Base-by-base conservation (phyloP, 2,329 filamentous ascomycete species). In the Ophioceras dolichostomum region DNA sequence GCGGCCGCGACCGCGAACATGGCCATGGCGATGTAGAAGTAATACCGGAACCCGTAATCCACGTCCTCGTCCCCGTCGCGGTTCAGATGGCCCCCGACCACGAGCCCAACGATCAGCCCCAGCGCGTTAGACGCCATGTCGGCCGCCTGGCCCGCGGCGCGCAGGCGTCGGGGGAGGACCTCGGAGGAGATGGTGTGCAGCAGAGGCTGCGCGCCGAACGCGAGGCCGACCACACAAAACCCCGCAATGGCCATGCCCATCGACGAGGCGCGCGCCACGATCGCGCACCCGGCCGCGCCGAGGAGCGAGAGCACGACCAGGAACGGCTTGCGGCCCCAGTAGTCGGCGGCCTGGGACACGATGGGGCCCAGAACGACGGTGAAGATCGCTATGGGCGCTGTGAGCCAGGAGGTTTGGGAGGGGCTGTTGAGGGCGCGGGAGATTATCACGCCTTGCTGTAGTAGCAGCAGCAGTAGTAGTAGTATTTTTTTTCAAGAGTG, bases 281-380 rank as follows among this genome's bases (percentile, higher is more conserved):
- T 43, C 16, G 62, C 41, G 7, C 45, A 54, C 2, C 60, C 60
- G 2, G 57, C 38, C 14, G 46, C 51, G 14, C 60, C 60, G 27
- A 51, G 48, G 10, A 51, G 20, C 2, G 51, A 59, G 9, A 55
- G 47, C 16, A 52, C 35, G 19, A 64, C 48, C n/a, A 65, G 51
- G 38, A 62, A 56, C 54, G 52, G 59, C 47, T 53, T 55, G 7
- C 60, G 53, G n/a, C 60, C 59, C 60, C 59, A 63, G 46, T 58
- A 60, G 43, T 64, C 60, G 16, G 58, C 54, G 0, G 56, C 60
- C 40, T 62, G 60, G 10, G 57, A 57, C 10, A 60, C 49, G 10
- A 57, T 53, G 16, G 56, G 58, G 9, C 50, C 45, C 9, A 59
- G 46, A 9, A 60, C 55, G 6, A 52, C 51, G 2, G 59, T 60